phyloP scores from a whole-genome alignment of 352 stramenopile genomes.

The Phytophthora sojae region DNA sequence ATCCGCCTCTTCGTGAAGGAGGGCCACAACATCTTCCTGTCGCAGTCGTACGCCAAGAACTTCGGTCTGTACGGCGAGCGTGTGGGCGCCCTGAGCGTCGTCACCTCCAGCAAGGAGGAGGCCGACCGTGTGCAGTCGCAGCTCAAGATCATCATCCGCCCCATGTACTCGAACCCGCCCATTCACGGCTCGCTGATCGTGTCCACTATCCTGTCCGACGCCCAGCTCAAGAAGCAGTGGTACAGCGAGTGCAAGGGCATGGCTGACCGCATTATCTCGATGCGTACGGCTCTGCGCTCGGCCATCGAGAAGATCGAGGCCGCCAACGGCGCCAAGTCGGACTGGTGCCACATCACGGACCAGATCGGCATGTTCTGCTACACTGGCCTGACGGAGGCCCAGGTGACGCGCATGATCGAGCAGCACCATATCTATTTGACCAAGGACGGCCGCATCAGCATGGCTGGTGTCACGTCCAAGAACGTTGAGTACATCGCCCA shows the following conservation, averaged over 20 bases:
- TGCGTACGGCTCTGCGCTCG: constrained; percentile 90
- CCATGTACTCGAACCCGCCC: constrained; percentile 99
- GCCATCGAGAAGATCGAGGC: constrained; percentile 85
- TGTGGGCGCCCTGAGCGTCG: constrained; percentile 96
- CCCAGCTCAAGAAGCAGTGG: constrained; percentile 93
- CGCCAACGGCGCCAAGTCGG: constrained; percentile 76
- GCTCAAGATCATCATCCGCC: constrained; percentile 99
- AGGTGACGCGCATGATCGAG: constrained; percentile 94
- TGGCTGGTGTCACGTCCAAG: constrained; percentile 96
- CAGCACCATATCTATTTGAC: constrained; percentile 99
- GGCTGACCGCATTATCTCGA: constrained; percentile 96
- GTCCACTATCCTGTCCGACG: constrained; percentile 95
- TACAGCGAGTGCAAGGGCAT: constrained; percentile 96
- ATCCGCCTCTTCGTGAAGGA: constrained; percentile 98
- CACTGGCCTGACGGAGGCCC: constrained; percentile 95
- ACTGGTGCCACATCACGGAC: constrained; percentile 98
- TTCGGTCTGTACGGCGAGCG: constrained; percentile 99
- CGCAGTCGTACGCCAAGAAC: constrained; percentile 99
- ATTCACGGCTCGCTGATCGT: constrained; percentile 99
- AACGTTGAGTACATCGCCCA: constrained; percentile 98
- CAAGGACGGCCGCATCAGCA: constrained; percentile 97
- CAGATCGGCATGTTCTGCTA: constrained; percentile 99
- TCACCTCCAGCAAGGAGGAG: constrained; percentile 95
- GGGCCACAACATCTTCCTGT: constrained; percentile 97
- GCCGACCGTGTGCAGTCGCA: constrained; percentile 96